Evolutionary conservation across 2,329 filamentous ascomycete species (phyloP), one percentile per base, ranked within the genome.

Genomic region (Phyllosticta citrichinensis): DNA sequence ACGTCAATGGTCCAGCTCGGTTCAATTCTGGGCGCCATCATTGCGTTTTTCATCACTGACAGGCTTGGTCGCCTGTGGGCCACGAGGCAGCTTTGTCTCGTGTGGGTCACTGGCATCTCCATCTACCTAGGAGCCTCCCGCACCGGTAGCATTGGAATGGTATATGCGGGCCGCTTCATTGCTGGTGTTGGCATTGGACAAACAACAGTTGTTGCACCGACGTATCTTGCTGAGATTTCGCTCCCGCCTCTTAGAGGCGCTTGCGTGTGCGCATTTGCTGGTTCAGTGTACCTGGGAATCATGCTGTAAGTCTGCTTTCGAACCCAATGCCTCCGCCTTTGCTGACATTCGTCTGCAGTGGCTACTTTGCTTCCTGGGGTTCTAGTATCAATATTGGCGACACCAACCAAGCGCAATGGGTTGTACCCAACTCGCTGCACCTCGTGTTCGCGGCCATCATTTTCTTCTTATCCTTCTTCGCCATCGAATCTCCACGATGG

Each of bases 1-100:
- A 87, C 87, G 1, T 83, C 87, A 55, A 92, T 92, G 88, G 88
- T 92, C 0, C 88, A 91, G 73, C 84, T 91, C 67, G 88, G 88
- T 24, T 88, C 83, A 24, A 87, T 92, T 30, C 84, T 78, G 3
- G 88, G 88, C 52, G 86, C 87, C 30, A 77, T 89, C 33, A 79
- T 87, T 65, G 80, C 80, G 4, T 82, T 80, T 67, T 77, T 80
- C 64, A 72, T 78, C 52, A 80, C 80, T 9, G 73, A 75, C 57
- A 71, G 68, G 54, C 73, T 77, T 53, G 75, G 75, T 35, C 74
- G 75, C 64, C 63, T 77, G 6, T 76, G 74, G 73, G 74, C 75
- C 5, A 76, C 74, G 27, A 68, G 74, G n/a, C 69, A 74, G 57
- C 70, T 77, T 9, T 77, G 75, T 59, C 22, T 73, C 2, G 56